These are phyloP conservation scores for Tolypocladium pustulatum DNA, from an alignment of 2,329 filamentous ascomycete genomes.

Conservation along the genomic window DNA sequence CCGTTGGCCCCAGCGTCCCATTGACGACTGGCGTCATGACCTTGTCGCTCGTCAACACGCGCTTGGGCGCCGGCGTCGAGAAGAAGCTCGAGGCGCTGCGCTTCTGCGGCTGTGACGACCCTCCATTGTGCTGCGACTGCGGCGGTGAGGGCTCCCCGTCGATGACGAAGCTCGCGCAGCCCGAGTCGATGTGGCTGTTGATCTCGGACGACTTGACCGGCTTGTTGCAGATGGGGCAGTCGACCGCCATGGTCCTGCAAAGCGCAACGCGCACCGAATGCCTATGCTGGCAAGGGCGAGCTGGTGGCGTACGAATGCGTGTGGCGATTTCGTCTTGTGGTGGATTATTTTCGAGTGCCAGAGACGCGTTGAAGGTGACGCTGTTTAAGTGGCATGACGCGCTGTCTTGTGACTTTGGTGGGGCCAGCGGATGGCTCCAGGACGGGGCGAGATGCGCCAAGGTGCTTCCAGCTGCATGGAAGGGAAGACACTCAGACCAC, in stretches of 20 bases:
- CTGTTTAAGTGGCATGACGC: slow-evolving; percentile 1
- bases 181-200: slow-evolving; percentile 84
- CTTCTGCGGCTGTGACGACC: slow-evolving; percentile 33
- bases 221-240: slow-evolving; percentile 74
- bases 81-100: slow-evolving; percentile 49
- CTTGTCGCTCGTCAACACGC: slow-evolving; percentile 24
- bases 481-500: not conserved
- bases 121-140: slow-evolving; percentile 11
- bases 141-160: slow-evolving; percentile 20
- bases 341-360: not conserved
- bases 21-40: slow-evolving; percentile 23
- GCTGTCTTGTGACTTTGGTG: slow-evolving; percentile 2
- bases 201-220: slow-evolving; percentile 64
- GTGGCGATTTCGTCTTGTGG: not conserved
- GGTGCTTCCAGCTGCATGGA: not conserved
- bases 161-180: slow-evolving; percentile 59
- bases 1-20: slow-evolving; percentile 19
- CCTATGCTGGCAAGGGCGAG: not conserved
- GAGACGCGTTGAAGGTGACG: not conserved
- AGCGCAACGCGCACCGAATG: not conserved
- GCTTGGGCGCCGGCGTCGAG: slow-evolving; percentile 48
- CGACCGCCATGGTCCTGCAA: slow-evolving; percentile 37
- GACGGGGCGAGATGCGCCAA: too few species aligned
- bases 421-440: not conserved
- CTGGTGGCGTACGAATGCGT: not conserved